phyloP scores from a whole-genome alignment of 257 asterid genomes.

The Cordia subcordata region DNA sequence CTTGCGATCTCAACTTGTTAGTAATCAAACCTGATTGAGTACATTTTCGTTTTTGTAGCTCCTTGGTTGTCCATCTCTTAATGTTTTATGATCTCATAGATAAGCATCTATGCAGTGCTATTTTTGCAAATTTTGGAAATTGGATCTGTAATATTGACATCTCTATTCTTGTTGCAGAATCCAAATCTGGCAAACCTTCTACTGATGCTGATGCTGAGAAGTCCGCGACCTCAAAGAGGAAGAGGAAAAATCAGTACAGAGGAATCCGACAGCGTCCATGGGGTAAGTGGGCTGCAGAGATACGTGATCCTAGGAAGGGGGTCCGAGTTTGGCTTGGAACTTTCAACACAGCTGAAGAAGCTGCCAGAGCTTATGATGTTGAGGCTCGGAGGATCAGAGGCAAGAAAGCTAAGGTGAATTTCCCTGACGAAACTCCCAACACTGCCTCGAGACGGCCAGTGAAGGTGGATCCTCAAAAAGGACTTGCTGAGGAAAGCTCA shows the following conservation, averaged over 20 bases:
- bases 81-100: too few relatives aligned
- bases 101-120: too few relatives aligned
- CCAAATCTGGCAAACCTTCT: constrained; percentile 27
- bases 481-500: constrained; percentile 15
- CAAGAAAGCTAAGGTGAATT: constrained; percentile 30
- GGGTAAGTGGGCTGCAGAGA: constrained; percentile 40
- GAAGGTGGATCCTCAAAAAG: constrained; percentile 30
- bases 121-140: too few relatives aligned
- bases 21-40: too few relatives aligned
- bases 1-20: too few relatives aligned
- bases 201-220: constrained; percentile 59
- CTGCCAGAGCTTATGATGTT: constrained; percentile 30
- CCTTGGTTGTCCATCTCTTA: too few relatives aligned
- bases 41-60: too few relatives aligned
- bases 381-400: constrained; percentile 31
- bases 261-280: constrained; percentile 35
- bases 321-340: constrained; percentile 34
- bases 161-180: constrained; percentile 23
- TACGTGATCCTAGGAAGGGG: constrained; percentile 25
- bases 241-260: constrained; percentile 26
- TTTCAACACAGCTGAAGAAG: constrained; percentile 92
- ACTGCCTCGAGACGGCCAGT: constrained; percentile 34
- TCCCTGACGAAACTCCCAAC: constrained; percentile 28
- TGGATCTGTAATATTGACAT: too few relatives aligned
- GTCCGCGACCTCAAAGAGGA: constrained; percentile 29